phyloP scores from a whole-genome alignment of 306 rosid species.

The Abrus pulchellus region DNA sequence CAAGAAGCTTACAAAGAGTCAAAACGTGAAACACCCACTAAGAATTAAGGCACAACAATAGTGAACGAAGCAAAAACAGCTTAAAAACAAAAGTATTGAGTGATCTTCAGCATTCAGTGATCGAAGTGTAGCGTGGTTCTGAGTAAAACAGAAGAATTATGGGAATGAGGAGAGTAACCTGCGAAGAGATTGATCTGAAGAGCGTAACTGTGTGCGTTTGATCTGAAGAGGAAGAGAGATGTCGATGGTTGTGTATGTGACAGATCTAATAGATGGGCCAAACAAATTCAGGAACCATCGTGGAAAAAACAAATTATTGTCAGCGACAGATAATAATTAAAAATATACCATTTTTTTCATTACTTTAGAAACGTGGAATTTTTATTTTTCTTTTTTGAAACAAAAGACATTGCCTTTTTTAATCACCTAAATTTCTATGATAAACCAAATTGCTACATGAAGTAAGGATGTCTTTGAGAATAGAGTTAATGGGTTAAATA shows the following conservation, averaged over 20 bases:
- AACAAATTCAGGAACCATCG: constrained; percentile 46
- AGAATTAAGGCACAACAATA: constrained; percentile 18
- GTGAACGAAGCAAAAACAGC: constrained; percentile 19
- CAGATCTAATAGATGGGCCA: constrained; percentile 55
- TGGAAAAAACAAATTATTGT: constrained; percentile 43
- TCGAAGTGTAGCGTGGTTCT: constrained; percentile 9
- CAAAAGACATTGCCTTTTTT: too few species aligned
- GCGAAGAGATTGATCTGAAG: constrained; percentile 40
- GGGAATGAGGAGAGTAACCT: constrained; percentile 9
- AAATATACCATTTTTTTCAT: neutral
- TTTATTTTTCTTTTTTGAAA: too few species aligned
- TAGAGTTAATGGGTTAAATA: too few species aligned
- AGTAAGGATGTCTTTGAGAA: too few species aligned
- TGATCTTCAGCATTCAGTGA: constrained; percentile 23
- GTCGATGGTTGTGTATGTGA: constrained; percentile 35
- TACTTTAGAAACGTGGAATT: neutral
- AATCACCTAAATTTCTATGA: too few species aligned
- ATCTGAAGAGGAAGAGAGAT: constrained; percentile 58
- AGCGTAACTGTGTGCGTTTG: constrained; percentile 51
- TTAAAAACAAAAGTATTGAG: constrained; percentile 9
- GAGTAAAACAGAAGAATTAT: neutral
- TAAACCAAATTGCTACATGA: too few species aligned
- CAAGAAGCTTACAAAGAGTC: constrained; percentile 4
- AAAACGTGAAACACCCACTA: constrained; percentile 10
- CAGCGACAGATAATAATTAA: constrained; percentile 1